Conservation (phyloP, 768 basidiomycete genomes). For the Mycena chlorophos region DNA sequence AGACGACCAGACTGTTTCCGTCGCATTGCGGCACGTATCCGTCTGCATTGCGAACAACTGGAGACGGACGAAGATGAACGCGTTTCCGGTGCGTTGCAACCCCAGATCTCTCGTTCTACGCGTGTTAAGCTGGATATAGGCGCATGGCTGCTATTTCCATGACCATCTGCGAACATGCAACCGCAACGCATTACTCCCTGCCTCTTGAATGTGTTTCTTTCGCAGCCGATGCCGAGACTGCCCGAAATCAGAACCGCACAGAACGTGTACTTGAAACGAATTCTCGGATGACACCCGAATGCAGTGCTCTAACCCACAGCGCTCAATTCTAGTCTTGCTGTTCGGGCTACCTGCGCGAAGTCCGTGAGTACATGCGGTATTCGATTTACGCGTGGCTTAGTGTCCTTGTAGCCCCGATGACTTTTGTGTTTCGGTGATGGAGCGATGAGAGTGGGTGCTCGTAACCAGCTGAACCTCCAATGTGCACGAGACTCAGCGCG, state of each 20-base stretch:
- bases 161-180: conserved; percentile 80
- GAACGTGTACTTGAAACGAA: conserved; percentile 30
- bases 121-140: background rate
- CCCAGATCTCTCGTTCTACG: background rate
- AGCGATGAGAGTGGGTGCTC: too few species aligned
- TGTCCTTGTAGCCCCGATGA: too few species aligned
- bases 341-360: conserved; percentile 79
- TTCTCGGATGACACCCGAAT: conserved; percentile 1
- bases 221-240: conserved; percentile 23
- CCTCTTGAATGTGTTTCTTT: conserved; percentile 65
- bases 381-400: background rate
- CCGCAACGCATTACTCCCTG: conserved; percentile 63
- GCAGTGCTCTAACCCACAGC: conserved; percentile 71
- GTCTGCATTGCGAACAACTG: conserved; percentile 51
- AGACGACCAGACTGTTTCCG: conserved; percentile 66
- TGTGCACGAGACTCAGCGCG: too few species aligned
- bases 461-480: too few species aligned
- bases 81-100: conserved; percentile 49
- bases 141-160: conserved; percentile 68
- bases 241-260: conserved; percentile 32
- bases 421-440: too few species aligned
- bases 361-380: conserved; percentile 51
- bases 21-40: conserved; percentile 48
- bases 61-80: conserved; percentile 62
- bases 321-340: conserved; percentile 86